phyloP scores from a whole-genome alignment of 2,329 filamentous ascomycete genomes.

The Nothopassalora personata region DNA sequence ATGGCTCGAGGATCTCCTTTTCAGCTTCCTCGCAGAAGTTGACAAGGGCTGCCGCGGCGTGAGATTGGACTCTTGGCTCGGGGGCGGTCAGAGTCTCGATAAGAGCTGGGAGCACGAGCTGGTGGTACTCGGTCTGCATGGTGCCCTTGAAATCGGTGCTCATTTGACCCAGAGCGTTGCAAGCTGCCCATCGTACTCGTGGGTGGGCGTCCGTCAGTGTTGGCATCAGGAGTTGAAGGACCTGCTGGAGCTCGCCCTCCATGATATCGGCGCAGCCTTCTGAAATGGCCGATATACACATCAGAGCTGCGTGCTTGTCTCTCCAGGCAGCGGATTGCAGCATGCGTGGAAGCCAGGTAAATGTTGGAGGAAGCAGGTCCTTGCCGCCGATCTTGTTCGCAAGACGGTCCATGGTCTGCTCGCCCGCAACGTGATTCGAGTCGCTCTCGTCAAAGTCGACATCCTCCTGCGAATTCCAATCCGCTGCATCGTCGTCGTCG shows the following conservation, averaged over 20 bases:
- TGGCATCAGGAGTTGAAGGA: constrained; percentile 89
- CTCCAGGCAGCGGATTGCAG: constrained; percentile 93
- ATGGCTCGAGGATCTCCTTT: constrained; percentile 83
- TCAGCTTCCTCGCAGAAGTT: constrained; percentile 99
- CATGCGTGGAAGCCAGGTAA: constrained; percentile 96
- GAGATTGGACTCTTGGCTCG: constrained; percentile 90
- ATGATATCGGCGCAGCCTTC: constrained; percentile 95
- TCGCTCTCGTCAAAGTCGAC: constrained; percentile 95
- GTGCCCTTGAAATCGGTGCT: constrained; percentile 97
- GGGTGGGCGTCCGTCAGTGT: constrained; percentile 85
- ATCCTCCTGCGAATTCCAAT: constrained; percentile 92
- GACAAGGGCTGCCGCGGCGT: constrained; percentile 93
- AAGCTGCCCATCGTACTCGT: constrained; percentile 92
- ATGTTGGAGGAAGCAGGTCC: constrained; percentile 86
- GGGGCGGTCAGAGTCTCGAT: constrained; percentile 86
- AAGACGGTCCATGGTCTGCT: constrained; percentile 96
- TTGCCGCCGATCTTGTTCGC: constrained; percentile 96
- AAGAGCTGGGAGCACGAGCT: constrained; percentile 79
- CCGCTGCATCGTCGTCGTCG: constrained; percentile 89
- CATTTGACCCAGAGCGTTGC: constrained; percentile 99
- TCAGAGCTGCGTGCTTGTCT: constrained; percentile 90
- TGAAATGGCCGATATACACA: constrained; percentile 98
- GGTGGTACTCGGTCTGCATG: constrained; percentile 95
- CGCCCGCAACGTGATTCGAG: constrained; percentile 92
- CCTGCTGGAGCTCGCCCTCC: constrained; percentile 89